Evolutionary conservation across 306 rosid genomes (phyloP), one percentile per base, ranked within the genome.

Genomic region (Datisca glomerata): DNA sequence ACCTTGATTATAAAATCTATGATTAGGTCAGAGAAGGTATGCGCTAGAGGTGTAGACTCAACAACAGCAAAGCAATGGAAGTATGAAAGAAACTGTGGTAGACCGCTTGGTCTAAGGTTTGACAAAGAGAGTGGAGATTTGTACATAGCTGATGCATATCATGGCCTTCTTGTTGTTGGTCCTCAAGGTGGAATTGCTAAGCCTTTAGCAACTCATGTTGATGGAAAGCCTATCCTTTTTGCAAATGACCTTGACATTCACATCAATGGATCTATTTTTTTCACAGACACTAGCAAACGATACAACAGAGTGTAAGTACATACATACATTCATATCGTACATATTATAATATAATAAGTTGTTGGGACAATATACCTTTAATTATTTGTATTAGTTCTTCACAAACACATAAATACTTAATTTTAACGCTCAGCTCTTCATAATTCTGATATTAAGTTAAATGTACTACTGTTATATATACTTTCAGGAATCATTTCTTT

Each of bases 171-270:
- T 18, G 62, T 77, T 45, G 95, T 80, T 55, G 95, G 97, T 16
- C 79, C 86, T 1, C 52, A 68, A 45, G 97, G 97, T 2, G 97
- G 97, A 11, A 22, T 74, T 1, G 97, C 95, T 17, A 74, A 69
- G 51, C 60, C 89, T 47, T 52, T 84, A 52, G 55, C 84, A 32
- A 84, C 75, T 23, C 93, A 80, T 25, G 76, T 75, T 3, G 66
- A 68, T 0, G 93, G 95, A 25, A 68, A 70, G 19, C 86, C 86
- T 0, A 84, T 89, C 18, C 91, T 84, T 64, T 89, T 75, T 6
- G 93, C 95, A 16, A 89, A 89, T 60, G 98, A 89, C 43, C 95
- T 89, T 56, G 95, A 84, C 38, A 77, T 84, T 31, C 76, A 89
- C 4, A 52, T 11, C 4, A 89, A 89, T 35, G 98, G 98, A n/a